Conservation (phyloP, 75 land plant genomes). For the Sequoiadendron giganteum region DNA sequence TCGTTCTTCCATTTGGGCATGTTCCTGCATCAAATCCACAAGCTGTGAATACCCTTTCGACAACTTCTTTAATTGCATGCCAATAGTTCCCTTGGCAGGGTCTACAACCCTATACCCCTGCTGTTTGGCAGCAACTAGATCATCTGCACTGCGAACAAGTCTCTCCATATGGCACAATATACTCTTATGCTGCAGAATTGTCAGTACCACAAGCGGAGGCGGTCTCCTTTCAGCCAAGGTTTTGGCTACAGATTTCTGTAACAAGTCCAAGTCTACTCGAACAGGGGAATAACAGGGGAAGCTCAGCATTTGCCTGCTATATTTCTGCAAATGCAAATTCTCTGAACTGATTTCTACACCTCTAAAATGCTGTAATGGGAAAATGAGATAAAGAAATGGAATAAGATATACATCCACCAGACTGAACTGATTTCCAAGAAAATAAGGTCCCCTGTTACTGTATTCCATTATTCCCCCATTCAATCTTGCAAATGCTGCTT, state of each 20-base stretch:
- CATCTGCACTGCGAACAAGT: constrained; percentile 58
- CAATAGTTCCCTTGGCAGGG: constrained; percentile 39
- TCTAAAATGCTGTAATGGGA: constrained; percentile 28
- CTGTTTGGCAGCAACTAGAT: constrained; percentile 38
- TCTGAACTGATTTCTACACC: constrained; percentile 31
- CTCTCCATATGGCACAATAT: constrained; percentile 61
- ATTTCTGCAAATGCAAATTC: constrained; percentile 19
- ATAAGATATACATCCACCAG: constrained; percentile 54
- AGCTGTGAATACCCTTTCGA: constrained; percentile 48
- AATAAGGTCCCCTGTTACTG: constrained; percentile 29
- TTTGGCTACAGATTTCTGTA: constrained; percentile 21
- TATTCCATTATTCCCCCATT: constrained; percentile 30
- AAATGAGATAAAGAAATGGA: constrained; percentile 31
- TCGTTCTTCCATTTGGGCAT: constrained; percentile 94
- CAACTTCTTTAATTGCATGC: constrained; percentile 54
- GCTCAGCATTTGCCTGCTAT: constrained; percentile 26
- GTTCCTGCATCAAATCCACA: constrained; percentile 79
- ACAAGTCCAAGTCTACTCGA: constrained; percentile 27
- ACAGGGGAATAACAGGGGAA: constrained; percentile 37
- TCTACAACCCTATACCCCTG: constrained; percentile 15
- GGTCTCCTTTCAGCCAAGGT: constrained; percentile 19
- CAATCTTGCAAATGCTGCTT: constrained; percentile 29
- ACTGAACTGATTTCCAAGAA: constrained; percentile 35
- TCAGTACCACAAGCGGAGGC: constrained; percentile 49
- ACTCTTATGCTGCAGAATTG: constrained; percentile 71